Conservation (phyloP, 495 filamentous ascomycete species). For the Tuber magnatum region DNA sequence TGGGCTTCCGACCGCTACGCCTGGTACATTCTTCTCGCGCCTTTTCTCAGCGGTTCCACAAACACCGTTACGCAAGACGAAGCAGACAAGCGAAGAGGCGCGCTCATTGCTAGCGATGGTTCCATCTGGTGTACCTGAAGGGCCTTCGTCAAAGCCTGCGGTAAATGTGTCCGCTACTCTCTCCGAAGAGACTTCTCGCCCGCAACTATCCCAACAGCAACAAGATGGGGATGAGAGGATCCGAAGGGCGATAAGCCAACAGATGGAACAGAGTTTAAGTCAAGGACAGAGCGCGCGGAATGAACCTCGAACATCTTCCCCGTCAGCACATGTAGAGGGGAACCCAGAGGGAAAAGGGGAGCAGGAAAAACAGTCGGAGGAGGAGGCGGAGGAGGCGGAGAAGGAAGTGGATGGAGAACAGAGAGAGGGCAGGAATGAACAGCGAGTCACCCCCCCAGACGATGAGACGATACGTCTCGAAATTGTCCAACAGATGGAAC, state of each 20-base stretch:
- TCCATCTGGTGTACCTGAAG: neutral
- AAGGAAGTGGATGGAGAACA: neutral
- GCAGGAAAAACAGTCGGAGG: neutral
- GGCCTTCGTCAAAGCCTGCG: neutral
- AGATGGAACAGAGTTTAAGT: neutral
- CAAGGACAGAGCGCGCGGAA: neutral
- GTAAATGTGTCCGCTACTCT: neutral
- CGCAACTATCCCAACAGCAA: neutral
- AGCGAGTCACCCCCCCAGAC: neutral
- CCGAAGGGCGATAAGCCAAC: neutral
- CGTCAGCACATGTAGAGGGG: neutral
- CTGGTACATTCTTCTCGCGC: neutral
- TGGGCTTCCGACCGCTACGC: neutral
- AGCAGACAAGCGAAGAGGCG: neutral
- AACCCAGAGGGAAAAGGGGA: conserved; percentile 3
- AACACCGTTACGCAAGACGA: neutral
- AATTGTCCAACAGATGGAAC: neutral
- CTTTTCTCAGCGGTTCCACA: neutral
- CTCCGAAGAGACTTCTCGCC: neutral
- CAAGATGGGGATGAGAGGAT: neutral
- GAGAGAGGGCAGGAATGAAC: neutral
- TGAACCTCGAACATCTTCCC: neutral
- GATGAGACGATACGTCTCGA: neutral
- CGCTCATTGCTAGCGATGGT: neutral
- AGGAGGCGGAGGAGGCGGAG: neutral